Percentiles rank a stretch among this genome's conserved stretches.
phyloP scores from a whole-genome alignment of 75 land plant genomes.

The Sequoiadendron giganteum region DNA sequence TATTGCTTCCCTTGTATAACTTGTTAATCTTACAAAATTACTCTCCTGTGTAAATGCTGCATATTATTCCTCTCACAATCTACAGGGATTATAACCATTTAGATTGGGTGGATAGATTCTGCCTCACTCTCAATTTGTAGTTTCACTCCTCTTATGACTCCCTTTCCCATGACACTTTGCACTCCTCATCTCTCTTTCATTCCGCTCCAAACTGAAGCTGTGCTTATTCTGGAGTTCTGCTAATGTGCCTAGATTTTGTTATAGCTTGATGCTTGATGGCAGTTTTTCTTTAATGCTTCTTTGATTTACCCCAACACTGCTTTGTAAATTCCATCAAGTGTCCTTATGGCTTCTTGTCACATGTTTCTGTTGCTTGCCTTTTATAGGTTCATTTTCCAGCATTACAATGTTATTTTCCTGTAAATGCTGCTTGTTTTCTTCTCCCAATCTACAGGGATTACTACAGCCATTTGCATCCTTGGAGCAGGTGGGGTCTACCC shows the following conservation, averaged over 20 bases:
- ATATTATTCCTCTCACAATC: neutral
- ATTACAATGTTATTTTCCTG: neutral
- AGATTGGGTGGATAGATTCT: neutral
- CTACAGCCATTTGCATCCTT: neutral
- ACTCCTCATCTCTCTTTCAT: neutral
- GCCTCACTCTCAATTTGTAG: neutral
- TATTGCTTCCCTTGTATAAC: neutral
- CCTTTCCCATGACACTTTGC: no score
- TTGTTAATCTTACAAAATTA: neutral
- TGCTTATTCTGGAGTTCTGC: neutral
- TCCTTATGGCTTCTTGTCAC: neutral
- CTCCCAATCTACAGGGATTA: neutral
- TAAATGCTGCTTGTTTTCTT: neutral
- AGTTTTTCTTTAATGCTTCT: neutral
- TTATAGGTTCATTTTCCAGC: neutral
- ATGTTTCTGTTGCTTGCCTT: neutral
- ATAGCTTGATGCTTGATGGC: neutral
- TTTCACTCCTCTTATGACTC: no score
- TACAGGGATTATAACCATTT: neutral
- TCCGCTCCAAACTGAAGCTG: neutral
- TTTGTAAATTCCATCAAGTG: neutral
- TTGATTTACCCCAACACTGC: neutral
- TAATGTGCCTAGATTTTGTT: neutral
- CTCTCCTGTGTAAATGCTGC: neutral
- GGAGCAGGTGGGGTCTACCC: neutral